Evolutionary conservation across 192 early-diverging fungal species (phyloP).

Genomic region (Coemansia nantahalensis): DNA sequence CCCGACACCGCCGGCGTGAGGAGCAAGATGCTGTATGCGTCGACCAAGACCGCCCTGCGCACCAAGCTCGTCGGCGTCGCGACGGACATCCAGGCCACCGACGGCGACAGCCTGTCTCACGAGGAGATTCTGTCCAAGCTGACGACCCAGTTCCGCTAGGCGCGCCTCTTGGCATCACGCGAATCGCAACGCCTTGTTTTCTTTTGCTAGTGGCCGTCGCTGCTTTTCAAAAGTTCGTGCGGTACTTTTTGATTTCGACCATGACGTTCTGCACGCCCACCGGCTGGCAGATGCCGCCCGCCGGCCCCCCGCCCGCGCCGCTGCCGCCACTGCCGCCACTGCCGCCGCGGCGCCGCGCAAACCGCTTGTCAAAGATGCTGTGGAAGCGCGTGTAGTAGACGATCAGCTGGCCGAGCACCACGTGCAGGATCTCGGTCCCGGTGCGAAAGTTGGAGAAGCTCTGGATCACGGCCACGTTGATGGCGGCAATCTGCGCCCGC

Average conservation of each 20-base stretch:
- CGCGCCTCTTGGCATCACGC: no score
- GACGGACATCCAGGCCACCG: conserved; percentile 84
- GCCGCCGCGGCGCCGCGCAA: conserved; percentile 52
- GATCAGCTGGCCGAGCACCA: conserved; percentile 81
- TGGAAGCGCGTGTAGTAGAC: conserved; percentile 92
- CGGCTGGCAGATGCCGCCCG: conserved; percentile 54
- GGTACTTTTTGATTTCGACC: conserved; percentile 95
- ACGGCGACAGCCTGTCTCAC: conserved; percentile 66
- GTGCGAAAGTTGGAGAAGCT: conserved; percentile 96
- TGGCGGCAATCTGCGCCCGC: conserved; percentile 67
- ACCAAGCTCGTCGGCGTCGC: conserved; percentile 70
- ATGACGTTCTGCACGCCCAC: conserved; percentile 91
- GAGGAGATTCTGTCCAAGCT: conserved; percentile 71
- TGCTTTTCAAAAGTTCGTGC: conserved; percentile 41
- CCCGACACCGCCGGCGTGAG: no score
- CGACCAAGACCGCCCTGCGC: conserved; percentile 76
- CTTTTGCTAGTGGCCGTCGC: not conserved
- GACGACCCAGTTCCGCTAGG: conserved; percentile 27
- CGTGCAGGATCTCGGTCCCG: conserved; percentile 88
- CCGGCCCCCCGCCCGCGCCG: conserved; percentile 1
- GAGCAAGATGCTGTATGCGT: conserved; percentile 89
- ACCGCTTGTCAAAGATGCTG: conserved; percentile 72
- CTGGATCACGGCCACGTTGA: conserved; percentile 86
- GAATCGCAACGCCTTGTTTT: no score
- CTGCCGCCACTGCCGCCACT: conserved; percentile 21